Base-by-base conservation (phyloP, 2,329 filamentous ascomycete species). In the Pseudogymnoascus sp. region DNA sequence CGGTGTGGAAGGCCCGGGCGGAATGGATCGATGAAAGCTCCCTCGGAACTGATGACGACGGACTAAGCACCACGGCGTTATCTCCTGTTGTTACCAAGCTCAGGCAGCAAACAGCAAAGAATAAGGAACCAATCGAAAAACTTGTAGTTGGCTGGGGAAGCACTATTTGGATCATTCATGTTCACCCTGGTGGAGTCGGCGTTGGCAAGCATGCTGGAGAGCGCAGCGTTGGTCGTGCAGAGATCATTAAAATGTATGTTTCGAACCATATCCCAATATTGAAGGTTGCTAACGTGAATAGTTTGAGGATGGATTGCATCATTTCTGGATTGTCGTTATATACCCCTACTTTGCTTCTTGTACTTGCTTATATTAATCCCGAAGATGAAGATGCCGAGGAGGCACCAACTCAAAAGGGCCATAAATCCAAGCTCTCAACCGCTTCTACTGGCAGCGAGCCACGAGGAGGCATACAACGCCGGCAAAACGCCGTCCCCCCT, bases 281-380 rank as follows among this genome's bases (percentile, higher is more conserved):
- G 16, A 50, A 0, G 6, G 42, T 1, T n/a, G 14, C 18, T 11
- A 44, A 56, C 5, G n/a, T 8, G 69, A 77, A 25, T 68, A 93
- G 89, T 77, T 84, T 97, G 77, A 90, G 92, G 72, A 96, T 95
- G 77, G 95, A 99, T 79, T 97, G 95, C 81, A 92, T 96, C 75
- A 91, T 99, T 80, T 96, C 95, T 74, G 95, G 95, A 71, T 89
- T 99, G 76, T 96, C 93, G 68, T 83, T 99, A 77, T 97, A 97
- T 86, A 96, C 92, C 73, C 91, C 91, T 73, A 95, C 86, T 73
- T 82, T 96, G 69, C 83, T 99, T 75, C 84, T 96, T 70, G 89
- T 97, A 71, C 88, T 99, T 78, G 93, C 93, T 73, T 97, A 96
- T 77, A 87, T 92, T 71, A 88, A 88, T 65, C 85, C 88, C 38